Base-by-base conservation (phyloP, 1,284 basidiomycete genomes). In the Ustilago tritici region DNA sequence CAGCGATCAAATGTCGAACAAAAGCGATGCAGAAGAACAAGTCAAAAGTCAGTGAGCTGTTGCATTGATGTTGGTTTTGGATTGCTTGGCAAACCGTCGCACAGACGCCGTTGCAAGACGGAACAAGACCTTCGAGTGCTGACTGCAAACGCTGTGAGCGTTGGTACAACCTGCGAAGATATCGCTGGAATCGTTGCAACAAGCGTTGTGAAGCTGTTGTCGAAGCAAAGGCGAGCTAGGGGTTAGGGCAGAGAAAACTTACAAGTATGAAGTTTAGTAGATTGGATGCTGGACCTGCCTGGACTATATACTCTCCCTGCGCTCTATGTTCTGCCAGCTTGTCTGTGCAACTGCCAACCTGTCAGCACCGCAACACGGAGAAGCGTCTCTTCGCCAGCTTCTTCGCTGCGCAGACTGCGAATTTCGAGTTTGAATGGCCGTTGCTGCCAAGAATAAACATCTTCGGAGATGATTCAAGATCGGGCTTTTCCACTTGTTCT, bases 361-460 rank as follows among this genome's bases (percentile, higher is more conserved):
- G 4, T 28, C 17, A 19, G 34, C 36, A 36, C 31, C 36, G 34
- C 34, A 43, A 43, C 23, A 46, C 32, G 15, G 15, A 32, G 61
- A 61, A 61, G 56, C 60, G 52, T 61, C 41, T 15, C 5, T n/a
- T 1, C 40, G 35, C 19, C 6, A 3, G 10, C 11, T 28, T 6
- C 2, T 11, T 5, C 8, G 1, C 32, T 15, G 19, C 9, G 23
- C 12, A 3, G 8, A 9, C 7, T 3, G 11, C n/a, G 10, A 57
- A 57, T 56, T 74, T 68, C 71, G 71, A 74, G 59, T 74, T 74
- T 69, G 71, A 47, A 74, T 54, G 71, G 66, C 38, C 66, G 65
- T 36, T 15, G 2, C 2, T 7, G 19, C 8, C 31, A 11, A 46
- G 50, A 57, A 32, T 23, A n/a, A 3, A 34, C 7, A 36, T 23